These are phyloP conservation scores for Lipomyces mesembrius DNA, from an alignment of 805 yeast species.

Conservation along the genomic window DNA sequence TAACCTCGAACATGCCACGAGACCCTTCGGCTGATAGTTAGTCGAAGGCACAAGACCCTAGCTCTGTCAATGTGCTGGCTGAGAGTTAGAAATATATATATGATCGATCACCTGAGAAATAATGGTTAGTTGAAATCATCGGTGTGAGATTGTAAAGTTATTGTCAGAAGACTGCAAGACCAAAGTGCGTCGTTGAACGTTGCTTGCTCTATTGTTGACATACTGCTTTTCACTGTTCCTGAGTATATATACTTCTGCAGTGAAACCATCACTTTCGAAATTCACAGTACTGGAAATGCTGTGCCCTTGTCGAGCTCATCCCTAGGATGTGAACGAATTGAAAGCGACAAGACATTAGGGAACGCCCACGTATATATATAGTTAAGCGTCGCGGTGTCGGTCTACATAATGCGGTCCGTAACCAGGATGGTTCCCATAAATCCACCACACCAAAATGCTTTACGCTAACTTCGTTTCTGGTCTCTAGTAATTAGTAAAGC, in stretches of 20 bases:
- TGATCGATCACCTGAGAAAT: background rate
- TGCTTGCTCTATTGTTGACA: background rate
- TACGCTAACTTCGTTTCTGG: background rate
- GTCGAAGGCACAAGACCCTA: background rate
- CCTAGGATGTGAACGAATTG: background rate
- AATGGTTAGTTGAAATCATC: background rate
- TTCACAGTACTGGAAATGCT: background rate
- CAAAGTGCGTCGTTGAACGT: too few species aligned
- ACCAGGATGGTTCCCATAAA: background rate
- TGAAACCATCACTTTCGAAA: too few species aligned
- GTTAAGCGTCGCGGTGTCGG: background rate
- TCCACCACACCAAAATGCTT: background rate
- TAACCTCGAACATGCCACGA: background rate
- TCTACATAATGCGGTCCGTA: background rate
- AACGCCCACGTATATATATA: background rate
- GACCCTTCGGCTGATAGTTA: background rate
- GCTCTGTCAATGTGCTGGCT: too few species aligned
- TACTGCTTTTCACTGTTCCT: background rate
- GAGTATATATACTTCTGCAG: background rate
- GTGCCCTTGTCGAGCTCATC: background rate
- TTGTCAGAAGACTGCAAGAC: too few species aligned
- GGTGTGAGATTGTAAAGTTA: background rate
- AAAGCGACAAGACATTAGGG: background rate
- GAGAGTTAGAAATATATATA: too few species aligned
- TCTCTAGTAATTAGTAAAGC: too few species aligned